A percentile compares a stretch with the other conserved stretches of the same genome.
Conservation (phyloP, 805 yeast genomes). For the Clavispora asparagi region DNA sequence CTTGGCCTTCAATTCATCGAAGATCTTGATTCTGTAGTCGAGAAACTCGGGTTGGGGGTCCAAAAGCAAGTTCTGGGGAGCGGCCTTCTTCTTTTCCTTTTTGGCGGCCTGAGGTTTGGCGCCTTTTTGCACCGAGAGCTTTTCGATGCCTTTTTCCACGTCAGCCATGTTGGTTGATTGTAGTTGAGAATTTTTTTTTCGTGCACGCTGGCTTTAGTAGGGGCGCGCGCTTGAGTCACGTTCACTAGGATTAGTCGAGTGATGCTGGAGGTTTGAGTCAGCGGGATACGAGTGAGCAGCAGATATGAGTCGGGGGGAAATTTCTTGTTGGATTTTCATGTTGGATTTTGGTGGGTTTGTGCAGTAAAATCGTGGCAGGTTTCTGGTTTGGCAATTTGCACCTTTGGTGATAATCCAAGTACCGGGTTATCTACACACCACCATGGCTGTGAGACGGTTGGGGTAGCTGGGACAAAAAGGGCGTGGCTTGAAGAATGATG, state of each 20-base stretch:
- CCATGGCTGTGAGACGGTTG: too few relatives aligned
- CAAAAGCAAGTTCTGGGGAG: slow-evolving; percentile 39
- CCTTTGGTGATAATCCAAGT: too few relatives aligned
- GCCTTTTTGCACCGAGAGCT: slow-evolving; percentile 13
- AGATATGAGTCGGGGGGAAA: too few relatives aligned
- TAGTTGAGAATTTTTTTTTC: slow-evolving; percentile 3
- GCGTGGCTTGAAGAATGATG: too few relatives aligned
- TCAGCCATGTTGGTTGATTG: slow-evolving; percentile 12
- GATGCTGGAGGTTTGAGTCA: too few relatives aligned
- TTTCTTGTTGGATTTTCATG: too few relatives aligned
- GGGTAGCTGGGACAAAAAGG: too few relatives aligned
- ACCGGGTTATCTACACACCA: too few relatives aligned
- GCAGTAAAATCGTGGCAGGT: too few relatives aligned
- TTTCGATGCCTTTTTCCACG: slow-evolving; percentile 14
- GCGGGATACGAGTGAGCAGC: too few relatives aligned
- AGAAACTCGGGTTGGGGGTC: slow-evolving; percentile 84
- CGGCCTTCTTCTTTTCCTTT: slow-evolving; percentile 41
- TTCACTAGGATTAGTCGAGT: neutral
- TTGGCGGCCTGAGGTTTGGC: slow-evolving; percentile 10
- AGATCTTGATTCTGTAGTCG: slow-evolving; percentile 70
- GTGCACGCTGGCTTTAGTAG: slow-evolving; percentile 3
- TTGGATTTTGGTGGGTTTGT: too few relatives aligned
- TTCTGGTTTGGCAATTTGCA: too few relatives aligned
- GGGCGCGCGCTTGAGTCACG: slow-evolving; percentile 2
- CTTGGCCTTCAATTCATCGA: slow-evolving; percentile 73